phyloP scores from a whole-genome alignment of 306 rosid species.

The Trichosanthes truncata region DNA sequence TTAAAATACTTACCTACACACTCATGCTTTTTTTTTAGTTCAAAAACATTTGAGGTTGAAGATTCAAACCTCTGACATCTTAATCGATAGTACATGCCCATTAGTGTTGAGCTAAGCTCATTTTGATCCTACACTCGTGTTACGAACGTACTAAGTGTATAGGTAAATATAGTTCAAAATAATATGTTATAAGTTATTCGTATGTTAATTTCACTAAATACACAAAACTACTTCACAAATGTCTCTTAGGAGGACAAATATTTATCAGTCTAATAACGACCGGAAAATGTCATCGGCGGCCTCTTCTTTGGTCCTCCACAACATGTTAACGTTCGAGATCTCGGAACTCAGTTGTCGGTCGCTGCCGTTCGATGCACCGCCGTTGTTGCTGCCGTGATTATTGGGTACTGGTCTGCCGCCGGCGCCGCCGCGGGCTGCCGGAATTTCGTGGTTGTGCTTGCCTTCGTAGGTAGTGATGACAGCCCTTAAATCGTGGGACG shows the following conservation, averaged over 20 bases:
- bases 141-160: too few species aligned
- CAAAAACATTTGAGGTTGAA: too few species aligned
- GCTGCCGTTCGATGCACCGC: not conserved
- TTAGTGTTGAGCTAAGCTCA: too few species aligned
- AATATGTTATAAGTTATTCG: too few species aligned
- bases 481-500: conserved; percentile 63
- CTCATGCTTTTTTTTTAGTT: too few species aligned
- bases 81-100: too few species aligned
- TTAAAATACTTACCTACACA: too few species aligned
- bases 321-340: not conserved
- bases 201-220: too few species aligned
- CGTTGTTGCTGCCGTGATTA: not conserved
- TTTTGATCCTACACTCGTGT: too few species aligned
- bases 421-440: conserved; percentile 74
- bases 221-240: not conserved
- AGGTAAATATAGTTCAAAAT: too few species aligned
- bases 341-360: not conserved
- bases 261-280: not conserved
- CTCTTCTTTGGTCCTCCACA: not conserved
- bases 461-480: conserved; percentile 93
- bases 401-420: conserved; percentile 37
- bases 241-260: not conserved
- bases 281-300: not conserved
- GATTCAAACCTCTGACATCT: too few species aligned
- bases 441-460: conserved; percentile 83